Percentiles rank a stretch among this genome's conserved stretches.
These are phyloP conservation scores for Fusarium lyarnte DNA, from an alignment of 2,329 filamentous ascomycete species.

Conservation along the genomic window DNA sequence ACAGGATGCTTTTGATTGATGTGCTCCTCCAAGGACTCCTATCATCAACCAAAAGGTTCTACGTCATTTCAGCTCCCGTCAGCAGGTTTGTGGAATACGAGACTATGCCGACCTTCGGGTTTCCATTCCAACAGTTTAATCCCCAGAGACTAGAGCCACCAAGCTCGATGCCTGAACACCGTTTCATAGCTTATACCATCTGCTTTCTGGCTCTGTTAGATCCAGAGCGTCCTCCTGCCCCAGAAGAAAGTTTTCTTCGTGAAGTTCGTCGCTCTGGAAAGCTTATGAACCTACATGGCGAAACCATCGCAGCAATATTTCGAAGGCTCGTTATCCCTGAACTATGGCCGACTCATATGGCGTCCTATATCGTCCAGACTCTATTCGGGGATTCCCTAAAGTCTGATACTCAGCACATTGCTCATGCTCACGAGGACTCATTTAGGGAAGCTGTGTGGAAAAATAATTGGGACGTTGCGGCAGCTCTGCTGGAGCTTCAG, in stretches of 20 bases:
- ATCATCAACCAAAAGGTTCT: accelerated
- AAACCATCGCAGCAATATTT: background rate
- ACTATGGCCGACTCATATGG: background rate
- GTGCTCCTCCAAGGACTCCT: background rate
- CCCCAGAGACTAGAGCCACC: accelerated
- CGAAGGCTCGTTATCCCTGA: accelerated
- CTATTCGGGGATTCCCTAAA: accelerated
- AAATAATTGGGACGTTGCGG: background rate
- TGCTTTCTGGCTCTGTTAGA: accelerated
- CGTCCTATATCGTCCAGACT: accelerated
- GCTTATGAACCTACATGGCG: background rate
- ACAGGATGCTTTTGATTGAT: background rate
- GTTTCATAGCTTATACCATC: background rate
- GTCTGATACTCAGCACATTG: accelerated
- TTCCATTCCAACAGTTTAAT: too few species aligned
- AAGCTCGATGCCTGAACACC: background rate
- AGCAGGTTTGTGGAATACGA: accelerated
- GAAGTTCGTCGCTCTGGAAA: too few species aligned
- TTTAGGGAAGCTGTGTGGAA: background rate
- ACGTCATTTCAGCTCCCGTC: accelerated
- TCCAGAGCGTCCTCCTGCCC: accelerated
- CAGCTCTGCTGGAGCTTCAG: background rate
- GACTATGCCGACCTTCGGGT: accelerated
- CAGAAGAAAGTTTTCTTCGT: accelerated
- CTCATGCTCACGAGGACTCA: accelerated